phyloP scores from a whole-genome alignment of 225 moss, liverwort and hornwort species.

The Antitrichia curtipendula region DNA sequence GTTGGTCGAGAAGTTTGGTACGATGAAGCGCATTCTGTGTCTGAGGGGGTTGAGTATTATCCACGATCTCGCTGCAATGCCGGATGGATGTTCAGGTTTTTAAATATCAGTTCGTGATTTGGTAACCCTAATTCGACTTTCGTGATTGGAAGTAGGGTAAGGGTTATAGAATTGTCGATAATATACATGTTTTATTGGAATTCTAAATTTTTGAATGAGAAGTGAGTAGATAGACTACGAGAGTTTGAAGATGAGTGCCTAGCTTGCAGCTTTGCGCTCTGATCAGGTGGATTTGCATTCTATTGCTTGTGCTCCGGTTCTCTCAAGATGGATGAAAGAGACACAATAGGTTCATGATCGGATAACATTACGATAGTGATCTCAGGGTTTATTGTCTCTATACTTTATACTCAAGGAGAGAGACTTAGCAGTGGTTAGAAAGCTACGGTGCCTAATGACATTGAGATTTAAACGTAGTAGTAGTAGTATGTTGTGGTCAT shows the following conservation, averaged over 20 bases:
- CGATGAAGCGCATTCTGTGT: background rate
- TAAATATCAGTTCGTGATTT: background rate
- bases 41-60: background rate
- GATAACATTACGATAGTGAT: background rate
- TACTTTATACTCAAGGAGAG: background rate
- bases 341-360: background rate
- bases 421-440: background rate
- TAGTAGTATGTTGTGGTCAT: background rate
- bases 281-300: background rate
- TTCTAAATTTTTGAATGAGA: background rate
- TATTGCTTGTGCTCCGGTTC: background rate
- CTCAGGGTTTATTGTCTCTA: background rate
- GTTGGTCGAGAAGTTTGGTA: background rate
- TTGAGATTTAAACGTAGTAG: background rate
- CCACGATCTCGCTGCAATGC: background rate
- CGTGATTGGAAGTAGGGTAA: background rate
- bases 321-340: background rate
- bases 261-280: background rate
- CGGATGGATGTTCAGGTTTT: background rate
- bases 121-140: slow-evolving; percentile 16
- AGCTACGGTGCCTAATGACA: background rate
- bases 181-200: background rate
- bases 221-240: background rate
- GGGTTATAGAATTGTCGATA: background rate
- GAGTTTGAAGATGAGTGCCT: background rate